phyloP scores from a whole-genome alignment of 179 eudicot genomes.

The Beta corolliflora region DNA sequence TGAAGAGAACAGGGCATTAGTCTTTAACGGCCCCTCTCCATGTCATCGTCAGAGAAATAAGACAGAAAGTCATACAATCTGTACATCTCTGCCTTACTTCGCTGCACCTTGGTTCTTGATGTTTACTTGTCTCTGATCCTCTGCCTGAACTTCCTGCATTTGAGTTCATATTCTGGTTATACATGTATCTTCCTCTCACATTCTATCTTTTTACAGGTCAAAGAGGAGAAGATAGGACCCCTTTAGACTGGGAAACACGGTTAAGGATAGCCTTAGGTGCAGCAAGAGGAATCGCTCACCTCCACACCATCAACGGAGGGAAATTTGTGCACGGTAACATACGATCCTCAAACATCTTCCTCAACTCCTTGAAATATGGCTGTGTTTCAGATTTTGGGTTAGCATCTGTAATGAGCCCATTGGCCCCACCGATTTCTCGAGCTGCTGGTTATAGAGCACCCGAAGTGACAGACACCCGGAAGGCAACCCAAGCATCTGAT shows the following conservation, averaged over 20 bases:
- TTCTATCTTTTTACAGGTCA: conserved; percentile 39
- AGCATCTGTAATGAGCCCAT: conserved; percentile 57
- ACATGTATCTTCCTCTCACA: not conserved
- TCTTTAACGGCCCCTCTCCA: not conserved
- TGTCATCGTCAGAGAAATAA: not conserved
- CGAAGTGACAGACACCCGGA: conserved; percentile 69
- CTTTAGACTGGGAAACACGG: conserved; percentile 60
- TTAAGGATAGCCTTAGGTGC: conserved; percentile 54
- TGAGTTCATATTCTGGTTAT: not conserved
- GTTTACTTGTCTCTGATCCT: not conserved
- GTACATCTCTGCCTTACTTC: not conserved
- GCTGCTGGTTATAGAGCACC: conserved; percentile 85
- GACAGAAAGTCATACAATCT: too few relatives aligned
- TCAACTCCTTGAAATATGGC: conserved; percentile 48
- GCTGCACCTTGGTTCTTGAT: not conserved
- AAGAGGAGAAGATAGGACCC: conserved; percentile 55
- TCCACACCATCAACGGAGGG: conserved; percentile 52
- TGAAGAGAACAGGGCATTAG: too few relatives aligned
- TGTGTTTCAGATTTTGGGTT: conserved; percentile 70
- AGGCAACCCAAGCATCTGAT: conserved; percentile 67
- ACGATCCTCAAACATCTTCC: conserved; percentile 71
- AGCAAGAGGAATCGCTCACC: conserved; percentile 62
- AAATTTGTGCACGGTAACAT: conserved; percentile 78
- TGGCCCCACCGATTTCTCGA: conserved; percentile 66
- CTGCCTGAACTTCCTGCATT: not conserved